phyloP scores from a whole-genome alignment of 2,329 filamentous ascomycete species.

The Claviceps africana region DNA sequence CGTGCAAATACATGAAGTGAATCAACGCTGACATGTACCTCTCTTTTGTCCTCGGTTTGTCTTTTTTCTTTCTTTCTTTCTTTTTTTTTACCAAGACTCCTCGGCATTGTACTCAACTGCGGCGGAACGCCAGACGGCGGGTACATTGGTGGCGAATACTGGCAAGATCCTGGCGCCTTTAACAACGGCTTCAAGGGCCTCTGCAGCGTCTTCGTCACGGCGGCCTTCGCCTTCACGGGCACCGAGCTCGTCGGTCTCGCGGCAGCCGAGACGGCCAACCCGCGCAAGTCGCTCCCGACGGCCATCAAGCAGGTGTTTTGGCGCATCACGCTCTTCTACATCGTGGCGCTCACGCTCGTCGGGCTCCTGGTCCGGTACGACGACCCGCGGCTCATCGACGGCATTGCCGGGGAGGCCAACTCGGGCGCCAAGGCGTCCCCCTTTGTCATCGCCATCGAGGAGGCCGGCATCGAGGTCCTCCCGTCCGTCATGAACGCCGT shows the following conservation, averaged over 20 bases:
- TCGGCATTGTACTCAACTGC: slow-evolving; percentile 74
- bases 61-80: no score
- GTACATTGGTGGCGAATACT: slow-evolving; percentile 71
- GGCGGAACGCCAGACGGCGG: slow-evolving; percentile 59
- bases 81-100: slow-evolving; percentile 47
- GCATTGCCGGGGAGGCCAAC: slow-evolving; percentile 35
- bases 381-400: slow-evolving; percentile 48
- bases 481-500: slow-evolving; percentile 91
- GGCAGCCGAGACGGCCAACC: slow-evolving; percentile 66
- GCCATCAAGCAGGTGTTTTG: slow-evolving; percentile 92
- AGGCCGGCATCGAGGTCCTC: slow-evolving; percentile 66
- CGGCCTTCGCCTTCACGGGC: slow-evolving; percentile 62
- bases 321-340: slow-evolving; percentile 83
- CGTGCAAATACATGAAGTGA: no score
- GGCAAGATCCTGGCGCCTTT: slow-evolving; percentile 70
- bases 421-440: slow-evolving; percentile 66
- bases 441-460: slow-evolving; percentile 83
- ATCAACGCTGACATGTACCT: no score
- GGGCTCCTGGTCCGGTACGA: slow-evolving; percentile 69
- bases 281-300: slow-evolving; percentile 66
- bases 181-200: slow-evolving; percentile 74
- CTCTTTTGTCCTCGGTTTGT: no score
- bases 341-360: slow-evolving; percentile 67
- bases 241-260: slow-evolving; percentile 66
- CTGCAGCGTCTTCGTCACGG: slow-evolving; percentile 63